These are phyloP conservation scores for Leptographium galeiforme DNA, from an alignment of 2,329 filamentous ascomycete species.

Conservation along the genomic window DNA sequence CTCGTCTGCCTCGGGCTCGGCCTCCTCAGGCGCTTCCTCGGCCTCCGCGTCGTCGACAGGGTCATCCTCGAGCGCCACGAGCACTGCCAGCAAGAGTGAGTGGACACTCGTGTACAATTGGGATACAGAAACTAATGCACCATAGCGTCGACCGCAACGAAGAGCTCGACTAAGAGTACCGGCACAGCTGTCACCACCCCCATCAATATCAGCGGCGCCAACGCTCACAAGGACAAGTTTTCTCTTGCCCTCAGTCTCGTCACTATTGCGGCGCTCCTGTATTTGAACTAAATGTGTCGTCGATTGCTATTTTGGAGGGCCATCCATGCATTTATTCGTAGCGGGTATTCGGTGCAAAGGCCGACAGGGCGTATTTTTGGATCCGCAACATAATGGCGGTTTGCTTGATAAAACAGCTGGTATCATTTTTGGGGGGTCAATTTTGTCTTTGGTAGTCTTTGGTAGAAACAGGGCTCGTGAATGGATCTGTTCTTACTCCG, in stretches of 20 bases:
- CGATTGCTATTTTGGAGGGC: too few species aligned
- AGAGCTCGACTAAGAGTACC: conserved; percentile 12
- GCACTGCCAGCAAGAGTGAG: conserved; percentile 4
- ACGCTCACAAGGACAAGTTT: conserved; percentile 23
- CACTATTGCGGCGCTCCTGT: conserved; percentile 25
- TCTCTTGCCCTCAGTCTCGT: conserved; percentile 27
- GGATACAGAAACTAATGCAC: conserved; percentile 2
- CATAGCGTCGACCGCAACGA: conserved; percentile 8
- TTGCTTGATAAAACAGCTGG: too few species aligned
- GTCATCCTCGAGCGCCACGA: not conserved
- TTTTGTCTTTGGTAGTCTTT: too few species aligned
- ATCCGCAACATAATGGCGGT: too few species aligned
- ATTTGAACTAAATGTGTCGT: conserved; percentile 23
- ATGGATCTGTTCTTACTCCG: too few species aligned
- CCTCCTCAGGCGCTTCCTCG: conserved; percentile 4
- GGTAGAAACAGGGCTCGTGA: too few species aligned
- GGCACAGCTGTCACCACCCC: not conserved
- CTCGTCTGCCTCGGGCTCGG: not conserved
- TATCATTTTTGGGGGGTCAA: too few species aligned
- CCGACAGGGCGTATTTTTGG: too few species aligned
- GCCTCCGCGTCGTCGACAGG: not conserved
- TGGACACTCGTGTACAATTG: not conserved
- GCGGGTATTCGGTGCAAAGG: too few species aligned
- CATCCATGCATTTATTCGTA: too few species aligned
- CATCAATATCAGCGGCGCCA: conserved; percentile 17